A percentile compares a stretch with the other conserved stretches of the same genome.
These are phyloP conservation scores for Acorus calamus DNA, from an alignment of 106 monocot genomes.

Conservation along the genomic window DNA sequence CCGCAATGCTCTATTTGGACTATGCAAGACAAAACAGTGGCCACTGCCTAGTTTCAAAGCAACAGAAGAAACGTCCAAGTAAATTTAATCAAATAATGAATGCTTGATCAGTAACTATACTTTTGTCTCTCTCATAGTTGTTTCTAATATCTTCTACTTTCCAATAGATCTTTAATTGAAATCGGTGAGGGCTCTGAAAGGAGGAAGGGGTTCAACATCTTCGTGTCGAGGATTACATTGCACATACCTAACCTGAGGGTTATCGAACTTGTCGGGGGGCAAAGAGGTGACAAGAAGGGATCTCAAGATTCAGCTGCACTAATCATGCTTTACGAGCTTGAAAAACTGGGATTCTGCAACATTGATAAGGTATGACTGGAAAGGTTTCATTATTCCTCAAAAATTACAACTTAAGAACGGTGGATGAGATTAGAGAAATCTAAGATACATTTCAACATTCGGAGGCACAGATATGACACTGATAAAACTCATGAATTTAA, in stretches of 20 bases:
- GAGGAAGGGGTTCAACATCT: slow-evolving; percentile 13
- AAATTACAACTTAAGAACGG: no score
- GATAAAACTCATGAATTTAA: no score
- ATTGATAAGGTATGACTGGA: slow-evolving; percentile 24
- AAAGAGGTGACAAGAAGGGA: slow-evolving; percentile 64
- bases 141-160: not conserved
- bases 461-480: no score
- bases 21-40: slow-evolving; percentile 72
- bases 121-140: not conserved
- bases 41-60: slow-evolving; percentile 59
- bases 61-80: slow-evolving; percentile 25
- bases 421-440: no score
- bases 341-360: slow-evolving; percentile 42
- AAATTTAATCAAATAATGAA: slow-evolving; percentile 1
- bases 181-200: not conserved
- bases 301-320: slow-evolving; percentile 85
- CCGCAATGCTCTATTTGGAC: slow-evolving; percentile 55
- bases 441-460: no score
- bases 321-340: slow-evolving; percentile 60
- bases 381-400: not conserved
- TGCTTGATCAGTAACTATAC: not conserved
- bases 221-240: slow-evolving; percentile 45
- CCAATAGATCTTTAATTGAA: no score
- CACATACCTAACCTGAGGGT: slow-evolving; percentile 28
- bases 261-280: slow-evolving; percentile 43